Evolutionary conservation across 805 yeast genomes (phyloP), one percentile per base, ranked within the genome.

Genomic region (Kodamaea jinghongensis): DNA sequence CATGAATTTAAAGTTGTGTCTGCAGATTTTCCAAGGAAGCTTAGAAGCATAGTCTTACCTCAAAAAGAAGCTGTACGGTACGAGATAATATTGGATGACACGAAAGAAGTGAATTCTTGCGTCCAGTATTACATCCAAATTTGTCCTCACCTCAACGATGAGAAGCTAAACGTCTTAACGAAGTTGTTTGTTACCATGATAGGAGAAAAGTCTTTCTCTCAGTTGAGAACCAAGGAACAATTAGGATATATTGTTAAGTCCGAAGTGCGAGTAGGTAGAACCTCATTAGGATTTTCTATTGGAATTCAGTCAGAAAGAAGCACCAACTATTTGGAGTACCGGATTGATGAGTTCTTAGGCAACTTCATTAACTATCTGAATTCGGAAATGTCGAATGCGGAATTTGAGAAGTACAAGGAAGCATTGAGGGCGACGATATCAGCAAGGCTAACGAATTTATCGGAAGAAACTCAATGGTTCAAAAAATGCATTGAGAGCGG

Each of bases 211-310:
- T 84, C 90, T 43, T 93, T 91, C 62, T 83, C 86, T 54, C 84
- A 84, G 46, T 72, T 91, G 41, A 77, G 99, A 61, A 91, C 99
- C 4, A 83, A 87, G 52, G 98, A 91, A 63, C 98, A 91, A 61
- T 72, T 91, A 17, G 99, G 99, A 2, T 91, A 91, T 54, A 88
- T 90, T 46, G 99, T 91, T 0, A 87, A 86, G 55, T 80, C 93
- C 32, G 86, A 95, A 0, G 65, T 75, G 15, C 68, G 83, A 45
- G 71, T 73, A 43, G 76, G 86, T 2, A 76, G 93, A 55, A 82
- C 91, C 16, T 76, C 83, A 4, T 72, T 78, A 55, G 90, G 91
- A 9, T 74, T 80, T 48, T 73, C 93, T 52, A 61, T 91, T 8
- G 65, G 90, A 48, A 74, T 90, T 36, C 99, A 91, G 64, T 82